phyloP scores from a whole-genome alignment of 805 yeast genomes.

The Priceomyces castillae region DNA sequence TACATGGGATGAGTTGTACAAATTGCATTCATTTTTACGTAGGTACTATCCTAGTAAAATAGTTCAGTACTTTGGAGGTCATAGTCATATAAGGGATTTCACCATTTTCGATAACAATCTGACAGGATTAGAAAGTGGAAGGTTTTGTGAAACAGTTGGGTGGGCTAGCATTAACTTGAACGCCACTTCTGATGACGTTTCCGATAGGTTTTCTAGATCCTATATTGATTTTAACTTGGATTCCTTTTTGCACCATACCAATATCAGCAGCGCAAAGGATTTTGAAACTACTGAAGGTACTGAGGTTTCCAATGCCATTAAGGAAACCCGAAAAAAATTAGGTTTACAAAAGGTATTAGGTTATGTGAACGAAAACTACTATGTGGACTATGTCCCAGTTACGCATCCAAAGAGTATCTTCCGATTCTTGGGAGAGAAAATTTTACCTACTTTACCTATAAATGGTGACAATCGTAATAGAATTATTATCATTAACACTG shows the following conservation, averaged over 20 bases:
- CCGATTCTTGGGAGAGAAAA: slow-evolving; percentile 52
- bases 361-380: slow-evolving; percentile 56
- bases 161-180: slow-evolving; percentile 60
- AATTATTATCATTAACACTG: slow-evolving; percentile 74
- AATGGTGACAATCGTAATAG: slow-evolving; percentile 17
- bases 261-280: slow-evolving; percentile 17
- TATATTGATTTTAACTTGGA: slow-evolving; percentile 80
- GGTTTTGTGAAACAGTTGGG: slow-evolving; percentile 93
- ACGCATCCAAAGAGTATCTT: slow-evolving; percentile 49
- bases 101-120: slow-evolving; percentile 61
- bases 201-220: slow-evolving; percentile 46
- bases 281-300: slow-evolving; percentile 60
- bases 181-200: slow-evolving; percentile 12
- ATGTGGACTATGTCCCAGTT: slow-evolving; percentile 64
- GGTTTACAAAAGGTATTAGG: slow-evolving; percentile 60
- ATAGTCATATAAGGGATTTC: slow-evolving; percentile 88
- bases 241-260: slow-evolving; percentile 67
- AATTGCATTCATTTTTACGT: slow-evolving; percentile 52
- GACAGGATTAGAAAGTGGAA: slow-evolving; percentile 86
- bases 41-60: slow-evolving; percentile 54
- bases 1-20: slow-evolving; percentile 51
- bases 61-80: slow-evolving; percentile 92
- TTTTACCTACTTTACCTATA: slow-evolving; percentile 50
- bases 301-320: slow-evolving; percentile 44
- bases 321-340: slow-evolving; percentile 43